These are phyloP conservation scores for Diaporthe batatas DNA, from an alignment of 2,329 filamentous ascomycete species.

Conservation along the genomic window DNA sequence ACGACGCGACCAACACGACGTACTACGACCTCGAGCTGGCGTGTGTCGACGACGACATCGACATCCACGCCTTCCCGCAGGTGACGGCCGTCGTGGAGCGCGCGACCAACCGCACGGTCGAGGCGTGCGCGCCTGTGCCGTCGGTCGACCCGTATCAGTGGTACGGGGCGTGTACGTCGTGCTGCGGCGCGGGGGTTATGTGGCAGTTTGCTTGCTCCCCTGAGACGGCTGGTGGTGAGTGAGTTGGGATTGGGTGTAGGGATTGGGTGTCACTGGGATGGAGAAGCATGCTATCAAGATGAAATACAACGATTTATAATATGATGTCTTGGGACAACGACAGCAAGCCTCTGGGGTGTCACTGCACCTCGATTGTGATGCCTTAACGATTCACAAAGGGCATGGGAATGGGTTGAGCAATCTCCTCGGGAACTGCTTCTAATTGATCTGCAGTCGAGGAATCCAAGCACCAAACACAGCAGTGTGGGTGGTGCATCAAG, in stretches of 20 bases:
- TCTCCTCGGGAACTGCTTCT: too few relatives aligned
- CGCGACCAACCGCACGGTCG: slow-evolving; percentile 3
- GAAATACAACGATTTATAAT: neutral
- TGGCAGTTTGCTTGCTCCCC: slow-evolving; percentile 5
- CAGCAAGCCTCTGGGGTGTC: too few relatives aligned
- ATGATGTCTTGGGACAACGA: too few relatives aligned
- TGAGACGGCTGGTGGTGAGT: neutral
- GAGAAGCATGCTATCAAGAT: neutral
- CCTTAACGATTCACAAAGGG: too few relatives aligned
- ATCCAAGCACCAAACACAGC: too few relatives aligned
- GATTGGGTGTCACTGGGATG: neutral
- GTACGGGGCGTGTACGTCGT: neutral
- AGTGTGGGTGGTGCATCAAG: too few relatives aligned
- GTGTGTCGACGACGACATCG: slow-evolving; percentile 15
- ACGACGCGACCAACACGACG: slow-evolving; percentile 15
- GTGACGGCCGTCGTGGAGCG: slow-evolving; percentile 8
- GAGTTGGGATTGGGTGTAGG: neutral
- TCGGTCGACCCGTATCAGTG: neutral
- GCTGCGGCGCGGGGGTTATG: neutral
- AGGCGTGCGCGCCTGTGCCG: neutral
- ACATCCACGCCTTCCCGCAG: neutral
- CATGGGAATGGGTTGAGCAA: too few relatives aligned
- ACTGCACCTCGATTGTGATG: too few relatives aligned
- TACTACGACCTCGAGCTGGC: slow-evolving; percentile 29
- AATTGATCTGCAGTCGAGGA: too few relatives aligned